Conservation (phyloP, 2,329 filamentous ascomycete genomes). For the Ceratocystiopsis sp. region DNA sequence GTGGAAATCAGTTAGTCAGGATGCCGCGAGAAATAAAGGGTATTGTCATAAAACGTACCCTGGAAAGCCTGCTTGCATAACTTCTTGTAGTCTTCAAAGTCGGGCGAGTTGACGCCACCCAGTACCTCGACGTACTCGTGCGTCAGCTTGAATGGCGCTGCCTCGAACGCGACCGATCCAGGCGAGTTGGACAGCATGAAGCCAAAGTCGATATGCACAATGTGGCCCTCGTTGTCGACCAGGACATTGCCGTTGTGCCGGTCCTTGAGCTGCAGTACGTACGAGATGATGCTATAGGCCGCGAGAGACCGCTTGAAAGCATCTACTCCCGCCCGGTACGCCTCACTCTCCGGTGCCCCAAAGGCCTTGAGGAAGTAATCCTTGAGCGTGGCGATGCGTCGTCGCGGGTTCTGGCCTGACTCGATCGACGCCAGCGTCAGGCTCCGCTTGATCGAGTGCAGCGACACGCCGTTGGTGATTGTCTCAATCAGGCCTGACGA, state of each 20-base stretch:
- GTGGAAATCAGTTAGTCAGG: not conserved
- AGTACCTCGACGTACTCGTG: conserved; percentile 75
- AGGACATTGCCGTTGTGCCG: conserved; percentile 76
- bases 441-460: conserved; percentile 70
- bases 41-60: conserved; percentile 25
- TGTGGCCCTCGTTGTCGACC: conserved; percentile 72
- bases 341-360: conserved; percentile 50
- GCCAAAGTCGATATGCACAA: conserved; percentile 78
- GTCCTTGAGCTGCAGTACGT: conserved; percentile 71
- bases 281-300: conserved; percentile 72
- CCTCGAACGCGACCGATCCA: conserved; percentile 70
- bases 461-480: conserved; percentile 74
- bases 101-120: conserved; percentile 51
- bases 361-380: conserved; percentile 74
- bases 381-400: conserved; percentile 61
- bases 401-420: conserved; percentile 52
- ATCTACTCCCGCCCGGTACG: conserved; percentile 55
- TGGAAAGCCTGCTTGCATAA: conserved; percentile 75
- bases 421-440: conserved; percentile 61
- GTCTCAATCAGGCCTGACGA: conserved; percentile 74
- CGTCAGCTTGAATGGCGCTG: conserved; percentile 68
- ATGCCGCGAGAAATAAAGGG: not conserved
- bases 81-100: conserved; percentile 60
- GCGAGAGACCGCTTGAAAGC: conserved; percentile 70
- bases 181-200: conserved; percentile 83